Evolutionary conservation across 192 early-diverging fungal species (phyloP).

Genomic region (Coemansia erecta): DNA sequence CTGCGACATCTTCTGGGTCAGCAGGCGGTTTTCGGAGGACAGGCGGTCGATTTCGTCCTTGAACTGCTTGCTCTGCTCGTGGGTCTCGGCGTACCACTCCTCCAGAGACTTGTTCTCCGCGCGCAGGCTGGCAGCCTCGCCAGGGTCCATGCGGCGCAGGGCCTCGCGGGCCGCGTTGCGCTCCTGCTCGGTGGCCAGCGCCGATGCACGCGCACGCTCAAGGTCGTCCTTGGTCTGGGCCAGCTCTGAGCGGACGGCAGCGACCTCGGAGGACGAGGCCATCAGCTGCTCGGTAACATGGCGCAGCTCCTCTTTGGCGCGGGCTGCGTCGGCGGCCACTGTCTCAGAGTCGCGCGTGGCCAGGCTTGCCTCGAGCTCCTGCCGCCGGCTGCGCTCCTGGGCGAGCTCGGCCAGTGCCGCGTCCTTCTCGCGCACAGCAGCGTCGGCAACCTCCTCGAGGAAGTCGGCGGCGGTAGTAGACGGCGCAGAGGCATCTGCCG

Average conservation of each 20-base stretch:
- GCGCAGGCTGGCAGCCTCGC: slow-evolving; percentile 43
- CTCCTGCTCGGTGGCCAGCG: slow-evolving; percentile 38
- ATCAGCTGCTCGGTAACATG: slow-evolving; percentile 21
- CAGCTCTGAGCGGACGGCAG: slow-evolving; percentile 28
- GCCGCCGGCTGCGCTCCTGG: slow-evolving; percentile 31
- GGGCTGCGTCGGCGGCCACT: slow-evolving; percentile 16
- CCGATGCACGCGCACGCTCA: slow-evolving; percentile 27
- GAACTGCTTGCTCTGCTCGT: slow-evolving; percentile 34
- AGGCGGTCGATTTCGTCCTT: slow-evolving; percentile 36
- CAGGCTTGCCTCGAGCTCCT: slow-evolving; percentile 47
- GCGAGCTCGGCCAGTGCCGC: slow-evolving; percentile 37
- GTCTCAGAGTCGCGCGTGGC: slow-evolving; percentile 15
- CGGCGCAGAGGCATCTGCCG: slow-evolving; percentile 6
- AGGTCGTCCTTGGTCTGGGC: slow-evolving; percentile 45
- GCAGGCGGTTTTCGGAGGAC: slow-evolving; percentile 54
- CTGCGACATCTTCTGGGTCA: slow-evolving; percentile 23
- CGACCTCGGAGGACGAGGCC: slow-evolving; percentile 17
- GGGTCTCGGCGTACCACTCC: slow-evolving; percentile 47
- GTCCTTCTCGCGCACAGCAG: slow-evolving; percentile 47
- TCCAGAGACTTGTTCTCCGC: slow-evolving; percentile 42
- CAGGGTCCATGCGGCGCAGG: slow-evolving; percentile 31
- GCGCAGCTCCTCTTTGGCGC: slow-evolving; percentile 23
- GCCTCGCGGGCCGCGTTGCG: slow-evolving; percentile 33
- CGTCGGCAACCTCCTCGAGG: slow-evolving; percentile 42
- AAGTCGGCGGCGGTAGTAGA: slow-evolving; percentile 20